Conservation (phyloP, 306 rosid species). For the Aeschynomene evenia region DNA sequence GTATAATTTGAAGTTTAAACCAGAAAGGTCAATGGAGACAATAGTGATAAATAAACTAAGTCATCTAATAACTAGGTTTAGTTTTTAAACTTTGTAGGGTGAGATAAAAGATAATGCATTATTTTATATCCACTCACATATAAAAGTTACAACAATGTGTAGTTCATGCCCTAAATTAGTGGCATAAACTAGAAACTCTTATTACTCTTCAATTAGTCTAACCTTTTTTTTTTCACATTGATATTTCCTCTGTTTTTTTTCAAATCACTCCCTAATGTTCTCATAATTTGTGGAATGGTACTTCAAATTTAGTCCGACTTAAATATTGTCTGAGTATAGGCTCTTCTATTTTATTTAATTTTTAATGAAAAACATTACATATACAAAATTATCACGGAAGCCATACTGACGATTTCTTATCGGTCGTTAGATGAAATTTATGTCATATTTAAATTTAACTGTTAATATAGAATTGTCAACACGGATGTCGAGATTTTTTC, state of each 20-base stretch:
- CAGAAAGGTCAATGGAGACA: background rate
- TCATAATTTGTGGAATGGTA: background rate
- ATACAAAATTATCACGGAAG: too few relatives aligned
- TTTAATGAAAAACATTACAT: too few relatives aligned
- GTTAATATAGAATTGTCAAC: too few relatives aligned
- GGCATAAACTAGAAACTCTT: slow-evolving; percentile 13
- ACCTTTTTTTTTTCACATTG: background rate
- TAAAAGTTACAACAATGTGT: slow-evolving; percentile 20
- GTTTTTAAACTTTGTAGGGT: slow-evolving; percentile 22
- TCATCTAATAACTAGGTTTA: slow-evolving; percentile 25
- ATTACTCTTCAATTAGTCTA: background rate
- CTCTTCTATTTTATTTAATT: too few relatives aligned
- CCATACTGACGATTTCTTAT: too few relatives aligned
- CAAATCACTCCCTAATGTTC: background rate
- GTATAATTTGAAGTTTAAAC: slow-evolving; percentile 18
- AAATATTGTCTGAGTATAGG: background rate
- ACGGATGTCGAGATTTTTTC: too few relatives aligned
- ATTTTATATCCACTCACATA: slow-evolving; percentile 29
- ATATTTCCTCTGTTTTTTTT: background rate
- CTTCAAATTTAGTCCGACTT: background rate
- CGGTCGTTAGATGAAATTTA: too few relatives aligned
- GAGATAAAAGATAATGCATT: slow-evolving; percentile 22
- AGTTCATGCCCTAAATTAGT: slow-evolving; percentile 17
- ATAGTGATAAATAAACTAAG: slow-evolving; percentile 29
- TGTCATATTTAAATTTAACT: too few relatives aligned